These are phyloP conservation scores for Schwanniomyces polymorphus DNA, from an alignment of 805 yeast genomes.

Conservation along the genomic window DNA sequence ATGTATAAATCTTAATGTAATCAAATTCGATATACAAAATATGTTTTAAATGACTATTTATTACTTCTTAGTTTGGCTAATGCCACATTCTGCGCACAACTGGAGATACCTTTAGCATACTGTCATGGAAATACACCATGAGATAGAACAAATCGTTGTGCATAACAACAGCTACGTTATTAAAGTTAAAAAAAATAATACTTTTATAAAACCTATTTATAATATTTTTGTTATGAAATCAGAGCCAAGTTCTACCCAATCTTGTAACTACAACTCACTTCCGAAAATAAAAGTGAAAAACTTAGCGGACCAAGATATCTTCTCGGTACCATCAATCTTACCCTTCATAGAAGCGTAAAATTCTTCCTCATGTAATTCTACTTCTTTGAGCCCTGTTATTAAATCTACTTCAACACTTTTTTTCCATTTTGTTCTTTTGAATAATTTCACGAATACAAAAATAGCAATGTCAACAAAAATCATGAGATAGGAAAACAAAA, in stretches of 20 bases:
- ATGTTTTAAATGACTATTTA: no score
- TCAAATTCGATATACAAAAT: no score
- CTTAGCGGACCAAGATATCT: slow-evolving; percentile 12
- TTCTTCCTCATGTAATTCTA: slow-evolving; percentile 37
- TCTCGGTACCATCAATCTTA: slow-evolving; percentile 17
- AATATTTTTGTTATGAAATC: no score
- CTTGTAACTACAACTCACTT: slow-evolving; percentile 14
- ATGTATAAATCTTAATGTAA: no score
- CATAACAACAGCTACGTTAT: no score
- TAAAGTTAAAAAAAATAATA: no score
- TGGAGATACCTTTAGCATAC: no score
- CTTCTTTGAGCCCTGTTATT: slow-evolving; percentile 36
- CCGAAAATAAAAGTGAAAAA: slow-evolving; percentile 23
- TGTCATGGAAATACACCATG: no score
- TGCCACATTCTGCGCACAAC: no score
- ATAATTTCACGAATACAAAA: slow-evolving; percentile 34
- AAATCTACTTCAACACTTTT: slow-evolving; percentile 36
- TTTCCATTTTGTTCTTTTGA: slow-evolving; percentile 36
- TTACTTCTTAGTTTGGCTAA: no score
- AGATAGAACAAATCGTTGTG: no score
- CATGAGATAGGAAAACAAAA: slow-evolving; percentile 44
- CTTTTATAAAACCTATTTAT: no score
- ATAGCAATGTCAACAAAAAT: slow-evolving; percentile 39
- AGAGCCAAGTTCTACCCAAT: background rate
- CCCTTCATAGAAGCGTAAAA: slow-evolving; percentile 18